Evolutionary conservation across 176 grass and related monocot species (phyloP).

Genomic region (Secale cereale): DNA sequence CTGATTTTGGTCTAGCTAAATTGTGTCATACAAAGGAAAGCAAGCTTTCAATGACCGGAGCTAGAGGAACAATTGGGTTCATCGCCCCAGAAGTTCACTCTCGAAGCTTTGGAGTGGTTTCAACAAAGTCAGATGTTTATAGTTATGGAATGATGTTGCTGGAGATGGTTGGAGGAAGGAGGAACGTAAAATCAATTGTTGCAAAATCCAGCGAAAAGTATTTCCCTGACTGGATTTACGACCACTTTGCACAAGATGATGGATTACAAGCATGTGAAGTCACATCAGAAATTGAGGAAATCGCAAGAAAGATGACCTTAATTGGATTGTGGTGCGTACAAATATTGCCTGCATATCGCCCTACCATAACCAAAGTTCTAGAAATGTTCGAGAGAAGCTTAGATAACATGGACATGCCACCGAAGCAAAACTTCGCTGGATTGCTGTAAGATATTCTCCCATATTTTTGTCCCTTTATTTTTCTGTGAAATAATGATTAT

Average conservation of each 20-base stretch:
- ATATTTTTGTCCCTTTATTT: not conserved
- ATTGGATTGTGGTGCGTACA: conserved; percentile 56
- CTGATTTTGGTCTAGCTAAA: too few species aligned
- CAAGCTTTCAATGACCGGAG: too few species aligned
- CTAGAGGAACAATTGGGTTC: too few species aligned
- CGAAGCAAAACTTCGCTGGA: conserved; percentile 4
- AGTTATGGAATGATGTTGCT: too few species aligned
- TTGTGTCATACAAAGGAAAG: too few species aligned
- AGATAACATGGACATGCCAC: conserved; percentile 37
- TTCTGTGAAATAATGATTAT: not conserved
- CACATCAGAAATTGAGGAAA: conserved; percentile 23
- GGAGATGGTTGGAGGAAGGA: too few species aligned
- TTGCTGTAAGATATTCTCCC: conserved; percentile 15
- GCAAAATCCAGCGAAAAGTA: too few species aligned
- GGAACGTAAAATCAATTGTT: too few species aligned
- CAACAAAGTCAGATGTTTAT: too few species aligned
- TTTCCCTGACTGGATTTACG: too few species aligned
- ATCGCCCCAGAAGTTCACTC: too few species aligned
- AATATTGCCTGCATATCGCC: conserved; percentile 27
- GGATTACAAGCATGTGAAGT: conserved; percentile 38
- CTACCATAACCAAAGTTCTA: conserved; percentile 38
- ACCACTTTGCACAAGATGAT: conserved; percentile 50
- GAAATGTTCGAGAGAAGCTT: conserved; percentile 48
- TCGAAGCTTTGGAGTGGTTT: too few species aligned
- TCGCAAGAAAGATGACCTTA: conserved; percentile 37